A percentile compares a stretch with the other conserved stretches of the same genome.
These are phyloP conservation scores for Heritiera littoralis DNA, from an alignment of 345 rosid species.

Conservation along the genomic window DNA sequence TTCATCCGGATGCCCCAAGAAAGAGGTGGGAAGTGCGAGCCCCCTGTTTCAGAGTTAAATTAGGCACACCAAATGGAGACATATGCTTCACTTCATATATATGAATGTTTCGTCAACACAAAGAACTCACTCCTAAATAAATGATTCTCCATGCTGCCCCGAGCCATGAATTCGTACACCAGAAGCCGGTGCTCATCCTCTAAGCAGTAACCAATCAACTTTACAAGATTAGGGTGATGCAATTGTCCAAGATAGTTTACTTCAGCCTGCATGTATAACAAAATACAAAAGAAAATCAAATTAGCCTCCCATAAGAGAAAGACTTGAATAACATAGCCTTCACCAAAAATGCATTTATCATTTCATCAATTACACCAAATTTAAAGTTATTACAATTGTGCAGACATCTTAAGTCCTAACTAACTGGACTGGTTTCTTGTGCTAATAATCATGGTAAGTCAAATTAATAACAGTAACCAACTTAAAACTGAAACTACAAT, in stretches of 20 bases:
- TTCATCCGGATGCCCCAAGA: slow-evolving; percentile 79
- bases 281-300: slow-evolving; percentile 17
- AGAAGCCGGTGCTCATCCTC: slow-evolving; percentile 78
- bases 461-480: not conserved
- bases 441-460: not conserved
- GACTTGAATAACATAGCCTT: not conserved
- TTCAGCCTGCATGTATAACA: slow-evolving; percentile 54
- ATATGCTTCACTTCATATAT: slow-evolving; percentile 14
- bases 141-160: slow-evolving; percentile 83
- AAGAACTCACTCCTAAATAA: slow-evolving; percentile 64
- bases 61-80: not conserved
- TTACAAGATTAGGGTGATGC: slow-evolving; percentile 71
- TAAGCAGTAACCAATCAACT: slow-evolving; percentile 70
- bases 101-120: not conserved
- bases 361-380: not conserved
- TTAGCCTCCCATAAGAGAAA: not conserved
- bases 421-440: not conserved
- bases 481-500: not conserved
- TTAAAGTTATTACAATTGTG: not conserved
- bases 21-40: slow-evolving; percentile 83
- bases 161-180: slow-evolving; percentile 72
- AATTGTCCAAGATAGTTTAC: slow-evolving; percentile 72
- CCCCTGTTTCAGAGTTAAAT: slow-evolving; percentile 52
- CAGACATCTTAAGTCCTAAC: not conserved
- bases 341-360: slow-evolving; percentile 10